Base-by-base conservation (phyloP, 805 yeast species). In the Kurtzmaniella cleridarum region DNA sequence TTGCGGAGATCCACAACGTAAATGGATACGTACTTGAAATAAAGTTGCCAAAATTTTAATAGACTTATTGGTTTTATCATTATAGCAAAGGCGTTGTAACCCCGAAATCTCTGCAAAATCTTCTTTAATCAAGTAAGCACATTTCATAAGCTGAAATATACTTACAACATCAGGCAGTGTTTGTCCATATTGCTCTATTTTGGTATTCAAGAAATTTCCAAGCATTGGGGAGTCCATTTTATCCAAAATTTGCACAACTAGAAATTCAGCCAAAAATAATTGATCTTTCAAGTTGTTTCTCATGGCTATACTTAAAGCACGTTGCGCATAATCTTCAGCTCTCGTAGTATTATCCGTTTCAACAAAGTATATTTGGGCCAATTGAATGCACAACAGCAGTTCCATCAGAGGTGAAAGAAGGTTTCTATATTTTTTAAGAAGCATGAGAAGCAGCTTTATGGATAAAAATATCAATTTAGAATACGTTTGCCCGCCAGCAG, bases 341-440 rank as follows among this genome's bases (percentile, higher is more conserved):
- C 55, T 45, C 23, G 62, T 62, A 13, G 55, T 44, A 43, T 66
- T 64, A 2, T 53, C 54, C 0, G 79, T 75, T 40, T 76, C 80
- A 18, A 43, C 43, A 34, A 62, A 59, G 37, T 66, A 59, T 3
- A 72, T 35, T 10, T 49, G 49, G 0, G 76, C 66, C 8, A 74
- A 45, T 30, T 57, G 58, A 38, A 60, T 64, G 31, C 60, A 58
- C 0, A 70, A 45, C 2, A 46, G 36, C 40, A 64, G 62, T 38
- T 66, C 68, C 14, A 55, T 36, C 12, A 44, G 46, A 0, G 71
- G 61, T 29, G 58, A 49, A 12, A 76, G 41, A 2, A 35, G 14
- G 1, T 42, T 40, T 10, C 48, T 41, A 44, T 67, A 71, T 31
- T 57, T 52, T 14, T 50, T 50, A 3, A 62, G 18, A 0, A 70